Conservation (phyloP, 352 stramenopile species). For the Phytopythium cucurbitacearum region DNA sequence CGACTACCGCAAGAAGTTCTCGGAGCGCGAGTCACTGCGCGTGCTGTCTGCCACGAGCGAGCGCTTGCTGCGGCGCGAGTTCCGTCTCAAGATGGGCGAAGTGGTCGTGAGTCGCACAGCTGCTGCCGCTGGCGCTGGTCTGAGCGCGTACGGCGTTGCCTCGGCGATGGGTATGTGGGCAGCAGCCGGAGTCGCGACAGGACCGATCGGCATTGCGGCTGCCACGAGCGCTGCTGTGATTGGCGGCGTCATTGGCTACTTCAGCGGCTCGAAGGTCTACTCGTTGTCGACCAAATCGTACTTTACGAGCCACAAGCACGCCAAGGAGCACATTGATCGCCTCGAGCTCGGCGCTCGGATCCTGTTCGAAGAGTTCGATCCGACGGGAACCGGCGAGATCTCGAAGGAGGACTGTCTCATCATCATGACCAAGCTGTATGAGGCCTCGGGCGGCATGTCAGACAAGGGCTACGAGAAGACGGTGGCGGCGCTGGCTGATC, state of each 20-base stretch:
- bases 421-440: slow-evolving; percentile 77
- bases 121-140: slow-evolving; percentile 64
- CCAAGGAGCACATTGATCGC: slow-evolving; percentile 83
- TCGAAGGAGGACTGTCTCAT: slow-evolving; percentile 64
- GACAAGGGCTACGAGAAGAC: slow-evolving; percentile 59
- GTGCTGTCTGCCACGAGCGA: slow-evolving; percentile 70
- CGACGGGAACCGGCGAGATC: slow-evolving; percentile 50
- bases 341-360: slow-evolving; percentile 77
- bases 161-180: slow-evolving; percentile 77
- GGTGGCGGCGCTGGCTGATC: slow-evolving; percentile 51
- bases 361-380: slow-evolving; percentile 83
- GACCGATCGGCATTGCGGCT: slow-evolving; percentile 70
- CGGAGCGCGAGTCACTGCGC: slow-evolving; percentile 60
- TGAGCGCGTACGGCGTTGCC: slow-evolving; percentile 70
- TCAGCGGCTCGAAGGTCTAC: slow-evolving; percentile 78
- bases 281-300: slow-evolving; percentile 65
- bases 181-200: slow-evolving; percentile 64
- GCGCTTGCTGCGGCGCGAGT: slow-evolving; percentile 80
- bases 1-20: slow-evolving; percentile 73
- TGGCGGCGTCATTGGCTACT: slow-evolving; percentile 81
- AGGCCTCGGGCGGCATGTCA: slow-evolving; percentile 60
- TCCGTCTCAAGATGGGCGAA: slow-evolving; percentile 76
- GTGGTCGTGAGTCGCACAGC: slow-evolving; percentile 73
- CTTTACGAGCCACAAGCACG: slow-evolving; percentile 71
- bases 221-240: slow-evolving; percentile 75